A percentile compares a stretch with the other conserved stretches of the same genome.
These are phyloP conservation scores for Lipomyces chichibuensis DNA, from an alignment of 805 yeast genomes.

Conservation along the genomic window DNA sequence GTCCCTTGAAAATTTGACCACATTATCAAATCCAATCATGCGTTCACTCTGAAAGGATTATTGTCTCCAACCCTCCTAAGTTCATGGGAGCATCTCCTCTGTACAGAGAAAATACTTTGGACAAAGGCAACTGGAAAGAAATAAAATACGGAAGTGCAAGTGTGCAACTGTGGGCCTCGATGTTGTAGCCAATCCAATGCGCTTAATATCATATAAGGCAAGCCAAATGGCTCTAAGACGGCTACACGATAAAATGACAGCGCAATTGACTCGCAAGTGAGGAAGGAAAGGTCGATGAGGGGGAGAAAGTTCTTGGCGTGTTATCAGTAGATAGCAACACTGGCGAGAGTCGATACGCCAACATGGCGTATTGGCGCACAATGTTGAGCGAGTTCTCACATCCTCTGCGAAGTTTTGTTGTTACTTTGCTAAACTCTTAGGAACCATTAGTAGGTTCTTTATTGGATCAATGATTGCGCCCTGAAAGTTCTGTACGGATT, in stretches of 20 bases:
- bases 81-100: not conserved
- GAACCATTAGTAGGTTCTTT: not conserved
- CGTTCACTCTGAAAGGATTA: not conserved
- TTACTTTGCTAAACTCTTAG: not conserved
- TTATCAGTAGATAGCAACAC: conserved; percentile 14
- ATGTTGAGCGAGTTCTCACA: conserved; percentile 19
- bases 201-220: conserved; percentile 17
- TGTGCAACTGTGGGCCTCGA: conserved; percentile 22
- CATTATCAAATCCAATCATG: not conserved
- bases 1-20: too few species aligned
- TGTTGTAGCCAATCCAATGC: conserved; percentile 22
- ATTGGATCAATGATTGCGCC: not conserved
- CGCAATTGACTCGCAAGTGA: not conserved
- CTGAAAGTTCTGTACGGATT: not conserved
- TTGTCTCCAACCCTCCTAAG: not conserved
- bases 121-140: not conserved
- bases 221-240: not conserved
- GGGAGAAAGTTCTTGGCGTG: conserved; percentile 16
- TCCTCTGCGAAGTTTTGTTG: not conserved
- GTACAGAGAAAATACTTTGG: not conserved
- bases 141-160: too few species aligned
- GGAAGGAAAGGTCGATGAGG: not conserved
- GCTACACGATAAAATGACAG: not conserved
- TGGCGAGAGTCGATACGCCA: conserved; percentile 20
- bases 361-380: conserved; percentile 23